phyloP scores from a whole-genome alignment of 1,284 basidiomycete genomes.

The Acaromyces ingoldii region DNA sequence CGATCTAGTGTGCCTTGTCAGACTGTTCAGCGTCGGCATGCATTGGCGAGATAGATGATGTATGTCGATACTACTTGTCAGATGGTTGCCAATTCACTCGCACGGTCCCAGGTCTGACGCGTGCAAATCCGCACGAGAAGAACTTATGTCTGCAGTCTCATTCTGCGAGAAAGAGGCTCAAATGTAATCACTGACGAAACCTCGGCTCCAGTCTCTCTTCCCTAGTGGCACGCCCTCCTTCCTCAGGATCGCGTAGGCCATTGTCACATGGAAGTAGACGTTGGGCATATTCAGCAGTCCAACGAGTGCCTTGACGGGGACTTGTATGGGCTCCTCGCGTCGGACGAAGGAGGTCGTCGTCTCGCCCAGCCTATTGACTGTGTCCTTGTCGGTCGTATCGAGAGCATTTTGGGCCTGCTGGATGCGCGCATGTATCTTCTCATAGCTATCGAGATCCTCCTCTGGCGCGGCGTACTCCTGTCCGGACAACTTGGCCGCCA shows the following conservation, averaged over 20 bases:
- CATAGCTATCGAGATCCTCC: too few relatives aligned
- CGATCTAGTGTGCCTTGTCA: too few relatives aligned
- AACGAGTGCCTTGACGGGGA: background rate
- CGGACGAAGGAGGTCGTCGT: background rate
- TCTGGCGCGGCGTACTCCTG: background rate
- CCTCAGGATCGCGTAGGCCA: slow-evolving; percentile 1
- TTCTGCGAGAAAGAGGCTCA: too few relatives aligned
- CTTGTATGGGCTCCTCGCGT: background rate
- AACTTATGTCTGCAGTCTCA: too few relatives aligned
- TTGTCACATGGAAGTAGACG: slow-evolving; percentile 1
- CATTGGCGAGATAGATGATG: too few relatives aligned
- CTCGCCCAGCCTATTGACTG: background rate
- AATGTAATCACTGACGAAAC: background rate
- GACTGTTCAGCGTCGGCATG: too few relatives aligned
- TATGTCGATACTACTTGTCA: too few relatives aligned
- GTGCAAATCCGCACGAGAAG: too few relatives aligned
- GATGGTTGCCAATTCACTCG: too few relatives aligned
- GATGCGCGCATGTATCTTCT: background rate
- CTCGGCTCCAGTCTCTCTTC: background rate
- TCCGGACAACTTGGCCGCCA: background rate
- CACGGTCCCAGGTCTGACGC: too few relatives aligned
- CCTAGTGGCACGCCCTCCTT: background rate
- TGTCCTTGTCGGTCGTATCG: background rate
- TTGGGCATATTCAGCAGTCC: background rate
- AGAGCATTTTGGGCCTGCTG: background rate